These are phyloP conservation scores for Neoboletus magnificus DNA, from an alignment of 768 basidiomycete species.

Conservation along the genomic window DNA sequence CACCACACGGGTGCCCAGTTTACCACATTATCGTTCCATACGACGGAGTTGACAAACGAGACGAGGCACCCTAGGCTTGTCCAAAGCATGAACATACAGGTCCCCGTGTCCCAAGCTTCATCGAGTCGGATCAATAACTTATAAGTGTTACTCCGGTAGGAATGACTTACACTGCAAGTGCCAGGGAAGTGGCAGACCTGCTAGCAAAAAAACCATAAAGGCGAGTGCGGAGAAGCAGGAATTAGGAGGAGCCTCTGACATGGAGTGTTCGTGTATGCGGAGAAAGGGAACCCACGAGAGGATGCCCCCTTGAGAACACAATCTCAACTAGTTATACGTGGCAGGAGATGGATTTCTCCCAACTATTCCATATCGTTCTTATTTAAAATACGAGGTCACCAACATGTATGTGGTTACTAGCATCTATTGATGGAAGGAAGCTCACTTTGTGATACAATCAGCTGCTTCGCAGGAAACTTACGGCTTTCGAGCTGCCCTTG, in stretches of 20 bases:
- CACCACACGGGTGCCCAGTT: slow-evolving; percentile 48
- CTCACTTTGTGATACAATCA: no score
- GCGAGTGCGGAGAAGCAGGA: slow-evolving; percentile 14
- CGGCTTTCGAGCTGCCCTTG: no score
- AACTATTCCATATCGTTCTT: no score
- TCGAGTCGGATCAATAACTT: not conserved
- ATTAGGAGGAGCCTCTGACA: slow-evolving; percentile 1
- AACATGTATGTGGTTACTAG: no score
- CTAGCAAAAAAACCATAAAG: slow-evolving; percentile 38
- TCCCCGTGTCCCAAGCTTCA: slow-evolving; percentile 32
- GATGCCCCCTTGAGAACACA: no score
- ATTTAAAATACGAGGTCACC: no score
- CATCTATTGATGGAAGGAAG: no score
- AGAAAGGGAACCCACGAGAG: no score
- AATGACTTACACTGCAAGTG: slow-evolving; percentile 43
- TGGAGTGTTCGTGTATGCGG: not conserved
- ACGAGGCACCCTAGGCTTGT: slow-evolving; percentile 25
- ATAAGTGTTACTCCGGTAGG: not conserved
- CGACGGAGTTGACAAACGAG: slow-evolving; percentile 34
- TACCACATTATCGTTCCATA: slow-evolving; percentile 35
- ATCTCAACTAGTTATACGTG: no score
- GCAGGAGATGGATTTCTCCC: no score
- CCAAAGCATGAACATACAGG: slow-evolving; percentile 36
- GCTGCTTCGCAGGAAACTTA: no score
- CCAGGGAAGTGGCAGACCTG: slow-evolving; percentile 46